Conservation (phyloP, 2,329 filamentous ascomycete species). For the Plenodomus biglobosus region DNA sequence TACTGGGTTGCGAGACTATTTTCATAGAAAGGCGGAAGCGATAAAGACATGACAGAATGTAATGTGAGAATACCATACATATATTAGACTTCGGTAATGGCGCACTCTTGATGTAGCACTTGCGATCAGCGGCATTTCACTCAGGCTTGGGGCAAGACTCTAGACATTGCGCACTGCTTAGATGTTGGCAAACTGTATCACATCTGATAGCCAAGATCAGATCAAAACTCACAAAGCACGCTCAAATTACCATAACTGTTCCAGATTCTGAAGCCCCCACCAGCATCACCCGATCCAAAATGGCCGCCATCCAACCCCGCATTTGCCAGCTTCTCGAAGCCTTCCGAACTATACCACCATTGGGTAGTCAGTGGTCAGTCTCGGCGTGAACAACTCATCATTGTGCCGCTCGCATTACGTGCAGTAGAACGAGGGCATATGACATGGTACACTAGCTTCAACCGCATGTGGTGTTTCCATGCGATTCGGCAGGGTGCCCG, state of each 20-base stretch:
- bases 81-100: not conserved
- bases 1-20: constrained; percentile 22
- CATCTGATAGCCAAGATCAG: not conserved
- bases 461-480: constrained; percentile 7
- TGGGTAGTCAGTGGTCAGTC: constrained; percentile 1
- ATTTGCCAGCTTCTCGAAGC: constrained; percentile 9
- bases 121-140: not conserved
- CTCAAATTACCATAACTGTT: not conserved
- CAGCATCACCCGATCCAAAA: constrained; percentile 14
- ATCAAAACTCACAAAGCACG: not conserved
- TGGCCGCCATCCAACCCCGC: constrained; percentile 12
- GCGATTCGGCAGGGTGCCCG: constrained; percentile 23
- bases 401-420: not conserved
- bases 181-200: not conserved
- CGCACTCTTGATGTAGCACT: no score
- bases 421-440: constrained; percentile 1
- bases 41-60: not conserved
- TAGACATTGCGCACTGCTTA: not conserved
- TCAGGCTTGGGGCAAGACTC: not conserved
- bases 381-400: constrained; percentile 11
- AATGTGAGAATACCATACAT: not conserved
- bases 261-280: not conserved
- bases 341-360: not conserved
- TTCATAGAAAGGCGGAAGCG: constrained; percentile 12
- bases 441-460: not conserved